phyloP scores from a whole-genome alignment of 768 basidiomycete genomes.

The Boletus pseudopeckii region DNA sequence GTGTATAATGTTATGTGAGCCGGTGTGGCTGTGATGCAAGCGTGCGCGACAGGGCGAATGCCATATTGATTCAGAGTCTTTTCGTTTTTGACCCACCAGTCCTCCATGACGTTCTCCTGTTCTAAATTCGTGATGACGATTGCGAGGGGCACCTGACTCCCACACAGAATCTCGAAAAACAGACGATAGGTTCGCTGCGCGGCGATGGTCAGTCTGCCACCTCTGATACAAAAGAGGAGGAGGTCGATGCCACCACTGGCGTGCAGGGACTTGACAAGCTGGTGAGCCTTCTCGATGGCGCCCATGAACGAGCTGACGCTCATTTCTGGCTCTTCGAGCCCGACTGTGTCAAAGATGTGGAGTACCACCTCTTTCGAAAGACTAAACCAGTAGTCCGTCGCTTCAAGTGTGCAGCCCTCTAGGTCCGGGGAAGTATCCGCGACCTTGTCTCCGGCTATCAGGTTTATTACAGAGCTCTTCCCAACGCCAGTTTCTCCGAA shows the following conservation, averaged over 20 bases:
- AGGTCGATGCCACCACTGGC: conserved; percentile 10
- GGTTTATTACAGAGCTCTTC: conserved; percentile 11
- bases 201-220: conserved; percentile 1
- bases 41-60: conserved; percentile 4
- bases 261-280: conserved; percentile 2
- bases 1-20: background rate
- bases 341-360: conserved; percentile 5
- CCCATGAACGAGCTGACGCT: background rate
- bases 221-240: conserved; percentile 10
- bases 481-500: conserved; percentile 10
- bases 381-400: background rate
- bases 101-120: conserved; percentile 3
- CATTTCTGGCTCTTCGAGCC: conserved; percentile 11
- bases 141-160: conserved; percentile 5
- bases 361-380: background rate
- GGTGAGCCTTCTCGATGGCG: conserved; percentile 10
- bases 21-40: conserved; percentile 9
- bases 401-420: background rate
- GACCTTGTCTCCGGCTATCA: background rate
- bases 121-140: conserved; percentile 14
- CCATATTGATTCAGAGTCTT: background rate
- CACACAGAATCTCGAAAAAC: conserved; percentile 16
- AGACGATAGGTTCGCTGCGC: conserved; percentile 11
- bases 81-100: conserved; percentile 14
- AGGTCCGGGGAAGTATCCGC: background rate